phyloP scores from a whole-genome alignment of 768 basidiomycete genomes.

The Dacryopinax primogenitus region DNA sequence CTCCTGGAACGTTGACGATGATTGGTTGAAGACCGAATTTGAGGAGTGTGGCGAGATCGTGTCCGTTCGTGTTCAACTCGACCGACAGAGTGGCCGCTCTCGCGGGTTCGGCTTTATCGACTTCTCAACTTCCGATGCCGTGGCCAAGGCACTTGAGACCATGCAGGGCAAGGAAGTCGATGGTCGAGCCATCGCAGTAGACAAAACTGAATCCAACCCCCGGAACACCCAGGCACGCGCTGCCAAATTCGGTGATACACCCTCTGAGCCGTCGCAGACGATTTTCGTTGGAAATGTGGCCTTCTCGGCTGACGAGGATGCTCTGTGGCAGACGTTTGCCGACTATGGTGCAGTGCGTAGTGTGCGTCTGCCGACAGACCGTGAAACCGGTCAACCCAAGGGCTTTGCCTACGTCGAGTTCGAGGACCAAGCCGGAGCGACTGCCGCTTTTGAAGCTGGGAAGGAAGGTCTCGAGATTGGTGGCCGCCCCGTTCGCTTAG shows the following conservation, averaged over 20 bases:
- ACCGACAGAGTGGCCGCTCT: conserved; percentile 31
- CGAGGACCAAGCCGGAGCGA: conserved; percentile 62
- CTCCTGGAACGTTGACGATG: conserved; percentile 95
- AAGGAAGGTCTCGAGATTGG: conserved; percentile 57
- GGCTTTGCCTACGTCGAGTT: conserved; percentile 98
- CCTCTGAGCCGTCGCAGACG: conserved; percentile 52
- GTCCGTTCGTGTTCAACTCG: conserved; percentile 66
- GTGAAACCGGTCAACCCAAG: conserved; percentile 79
- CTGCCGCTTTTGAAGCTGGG: conserved; percentile 60
- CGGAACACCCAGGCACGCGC: conserved; percentile 53
- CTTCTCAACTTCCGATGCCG: conserved; percentile 27
- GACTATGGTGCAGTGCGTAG: conserved; percentile 75
- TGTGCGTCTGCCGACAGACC: conserved; percentile 83
- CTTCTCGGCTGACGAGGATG: conserved; percentile 67
- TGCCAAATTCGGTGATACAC: conserved; percentile 59
- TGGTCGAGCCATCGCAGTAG: conserved; percentile 75
- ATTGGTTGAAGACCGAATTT: conserved; percentile 86
- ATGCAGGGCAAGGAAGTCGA: conserved; percentile 84
- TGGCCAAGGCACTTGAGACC: conserved; percentile 54
- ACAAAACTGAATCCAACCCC: conserved; percentile 42
- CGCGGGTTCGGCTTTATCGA: conserved; percentile 35
- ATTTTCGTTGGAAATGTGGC: conserved; percentile 88
- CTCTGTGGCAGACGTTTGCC: conserved; percentile 78
- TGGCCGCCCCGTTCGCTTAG: conserved; percentile 68
- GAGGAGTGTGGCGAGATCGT: conserved; percentile 76